Evolutionary conservation across 108 stramenopile genomes (phyloP), one percentile per base, ranked within the genome.

Genomic region (Conticribra guillardii): DNA sequence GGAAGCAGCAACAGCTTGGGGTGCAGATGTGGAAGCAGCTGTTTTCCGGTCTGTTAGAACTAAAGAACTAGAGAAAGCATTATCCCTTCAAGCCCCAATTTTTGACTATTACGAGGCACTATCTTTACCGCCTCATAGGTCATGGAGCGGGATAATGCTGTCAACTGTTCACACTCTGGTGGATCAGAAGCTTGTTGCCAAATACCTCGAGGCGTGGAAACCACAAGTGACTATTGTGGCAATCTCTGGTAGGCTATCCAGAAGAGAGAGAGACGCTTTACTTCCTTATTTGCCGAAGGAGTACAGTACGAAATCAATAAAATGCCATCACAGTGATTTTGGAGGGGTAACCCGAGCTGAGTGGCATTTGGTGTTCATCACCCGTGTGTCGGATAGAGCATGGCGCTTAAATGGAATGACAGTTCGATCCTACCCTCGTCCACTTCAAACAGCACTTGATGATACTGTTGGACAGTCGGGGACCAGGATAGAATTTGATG

Each of bases 361-460:
- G 9, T 51, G 50, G 50, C 16, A 19, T 17, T 4, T 51, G 16
- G 50, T 17, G 19, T 11, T 19, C 17, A 14, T 19, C 19, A 14
- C 19, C 17, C 9, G 50, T 14, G 9, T 14, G 17, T 17, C 16
- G 49, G 51, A 65, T 62, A 21, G 47, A 2, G 24, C 46, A 22
- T 27, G 1, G 16, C 24, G 29, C 7, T 29, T 46, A 19, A 33
- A 32, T 26, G 34, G 17, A 15, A 29, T 49, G 22, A 62, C 18
- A 2, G 0, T 41, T 3, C 30, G 30, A 11, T 28, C 47, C 18
- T 65, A 65, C 21, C 37, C 64, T 34, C 49, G 49, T 14, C 5
- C 34, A 2, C 31, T 65, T 17, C 64, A 65, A n/a, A n/a, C 31
- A 1, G 48, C 64, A 14, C 30, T 65, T 15, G 64, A 65, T 53